These are phyloP conservation scores for Mychonastes homosphaera DNA, from an alignment of 139 green algal species.

Conservation along the genomic window DNA sequence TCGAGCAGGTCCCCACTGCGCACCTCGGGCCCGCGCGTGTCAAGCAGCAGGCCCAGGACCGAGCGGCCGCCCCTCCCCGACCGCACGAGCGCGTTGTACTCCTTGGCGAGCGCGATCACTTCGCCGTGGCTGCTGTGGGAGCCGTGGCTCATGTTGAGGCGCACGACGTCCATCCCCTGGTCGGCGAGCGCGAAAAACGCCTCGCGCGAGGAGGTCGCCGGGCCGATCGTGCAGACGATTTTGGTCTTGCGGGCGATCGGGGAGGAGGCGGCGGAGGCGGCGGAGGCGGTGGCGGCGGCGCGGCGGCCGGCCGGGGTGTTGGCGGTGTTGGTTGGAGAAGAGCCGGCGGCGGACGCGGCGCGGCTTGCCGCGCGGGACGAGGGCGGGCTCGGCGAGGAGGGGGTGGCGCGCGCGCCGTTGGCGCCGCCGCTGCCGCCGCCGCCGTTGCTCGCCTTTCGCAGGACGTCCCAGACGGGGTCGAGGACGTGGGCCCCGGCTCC, in stretches of 20 bases:
- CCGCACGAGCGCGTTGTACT: neutral
- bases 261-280: neutral
- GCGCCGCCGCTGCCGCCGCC: neutral
- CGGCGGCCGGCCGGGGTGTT: no score
- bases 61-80: neutral
- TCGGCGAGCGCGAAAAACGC: conserved; percentile 57
- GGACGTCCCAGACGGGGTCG: no score
- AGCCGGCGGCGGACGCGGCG: no score
- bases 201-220: conserved; percentile 44
- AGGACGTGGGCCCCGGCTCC: no score
- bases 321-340: no score
- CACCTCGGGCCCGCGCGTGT: conserved; percentile 53
- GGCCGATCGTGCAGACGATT: conserved; percentile 70
- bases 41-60: neutral
- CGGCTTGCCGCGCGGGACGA: no score
- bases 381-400: no score
- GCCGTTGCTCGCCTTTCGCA: no score
- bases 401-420: no score
- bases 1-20: conserved; percentile 56
- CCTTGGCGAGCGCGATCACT: conserved; percentile 59
- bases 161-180: conserved; percentile 55
- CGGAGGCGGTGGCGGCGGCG: no score
- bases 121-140: conserved; percentile 55
- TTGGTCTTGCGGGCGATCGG: conserved; percentile 38
- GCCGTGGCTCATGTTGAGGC: conserved; percentile 76